These are phyloP conservation scores for Spergularia azorica DNA, from an alignment of 179 eudicot genomes.

Conservation along the genomic window DNA sequence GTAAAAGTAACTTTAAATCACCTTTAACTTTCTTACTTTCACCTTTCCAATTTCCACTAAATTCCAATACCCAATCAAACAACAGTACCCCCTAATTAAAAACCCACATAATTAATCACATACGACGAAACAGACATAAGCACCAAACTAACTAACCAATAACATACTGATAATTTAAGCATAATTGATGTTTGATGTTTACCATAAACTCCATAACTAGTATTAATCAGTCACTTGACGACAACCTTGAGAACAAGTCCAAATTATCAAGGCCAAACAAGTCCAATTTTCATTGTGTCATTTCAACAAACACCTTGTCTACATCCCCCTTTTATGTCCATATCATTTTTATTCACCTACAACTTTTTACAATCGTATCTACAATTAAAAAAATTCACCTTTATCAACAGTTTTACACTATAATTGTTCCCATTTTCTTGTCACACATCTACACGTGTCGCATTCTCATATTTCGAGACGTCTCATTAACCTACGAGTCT, in stretches of 20 bases:
- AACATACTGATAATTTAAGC: background rate
- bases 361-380: background rate
- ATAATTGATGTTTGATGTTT: too few species aligned
- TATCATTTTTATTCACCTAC: background rate
- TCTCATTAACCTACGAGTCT: too few species aligned
- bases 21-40: constrained; percentile 11
- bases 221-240: too few species aligned
- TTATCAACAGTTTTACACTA: too few species aligned
- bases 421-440: too few species aligned
- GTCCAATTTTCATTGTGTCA: constrained; percentile 8
- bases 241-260: too few species aligned
- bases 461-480: too few species aligned
- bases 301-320: constrained; percentile 21
- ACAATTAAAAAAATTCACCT: background rate
- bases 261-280: too few species aligned
- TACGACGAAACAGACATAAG: background rate
- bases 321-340: background rate
- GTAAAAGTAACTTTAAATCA: background rate
- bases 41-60: background rate
- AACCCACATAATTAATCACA: background rate
- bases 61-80: background rate
- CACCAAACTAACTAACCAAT: background rate
- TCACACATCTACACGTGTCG: too few species aligned
- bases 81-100: background rate
- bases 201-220: too few species aligned